These are phyloP conservation scores for Nymphaea colorata DNA, from an alignment of 164 flowering plant genomes.

Conservation along the genomic window DNA sequence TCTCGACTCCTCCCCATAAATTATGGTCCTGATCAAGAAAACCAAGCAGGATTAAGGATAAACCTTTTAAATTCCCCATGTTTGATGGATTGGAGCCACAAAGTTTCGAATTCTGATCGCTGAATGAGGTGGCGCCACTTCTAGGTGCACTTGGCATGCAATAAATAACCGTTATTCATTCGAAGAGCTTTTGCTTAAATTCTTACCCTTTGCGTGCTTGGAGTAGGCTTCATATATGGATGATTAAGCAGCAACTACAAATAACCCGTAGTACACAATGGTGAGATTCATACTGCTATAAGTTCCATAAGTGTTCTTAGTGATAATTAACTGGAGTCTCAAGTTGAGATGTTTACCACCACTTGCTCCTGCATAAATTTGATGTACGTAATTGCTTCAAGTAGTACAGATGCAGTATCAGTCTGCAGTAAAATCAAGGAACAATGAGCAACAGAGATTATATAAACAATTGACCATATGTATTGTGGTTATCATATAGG, in stretches of 20 bases:
- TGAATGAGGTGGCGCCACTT: too few relatives aligned
- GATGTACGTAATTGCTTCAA: conserved; percentile 92
- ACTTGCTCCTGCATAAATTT: conserved; percentile 94
- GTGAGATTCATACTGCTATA: too few relatives aligned
- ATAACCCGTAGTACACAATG: not conserved
- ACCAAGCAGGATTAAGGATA: too few relatives aligned
- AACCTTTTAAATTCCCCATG: not conserved
- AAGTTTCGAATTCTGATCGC: not conserved
- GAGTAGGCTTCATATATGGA: not conserved
- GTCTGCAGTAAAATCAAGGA: conserved; percentile 45
- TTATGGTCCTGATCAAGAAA: too few relatives aligned
- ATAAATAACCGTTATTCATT: too few relatives aligned
- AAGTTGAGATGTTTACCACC: conserved; percentile 33
- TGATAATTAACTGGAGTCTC: not conserved
- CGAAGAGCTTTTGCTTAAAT: not conserved
- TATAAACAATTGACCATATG: too few relatives aligned
- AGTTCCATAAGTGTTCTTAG: too few relatives aligned
- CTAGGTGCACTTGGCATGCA: too few relatives aligned
- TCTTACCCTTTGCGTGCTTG: not conserved
- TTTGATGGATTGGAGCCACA: not conserved
- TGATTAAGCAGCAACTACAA: not conserved
- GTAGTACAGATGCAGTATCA: conserved; percentile 95
- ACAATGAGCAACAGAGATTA: not conserved
- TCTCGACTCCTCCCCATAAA: not conserved
- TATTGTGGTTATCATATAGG: not conserved